Evolutionary conservation across 2,329 filamentous ascomycete species (phyloP), one percentile per base, ranked within the genome.

Genomic region (Helotiales sp.): DNA sequence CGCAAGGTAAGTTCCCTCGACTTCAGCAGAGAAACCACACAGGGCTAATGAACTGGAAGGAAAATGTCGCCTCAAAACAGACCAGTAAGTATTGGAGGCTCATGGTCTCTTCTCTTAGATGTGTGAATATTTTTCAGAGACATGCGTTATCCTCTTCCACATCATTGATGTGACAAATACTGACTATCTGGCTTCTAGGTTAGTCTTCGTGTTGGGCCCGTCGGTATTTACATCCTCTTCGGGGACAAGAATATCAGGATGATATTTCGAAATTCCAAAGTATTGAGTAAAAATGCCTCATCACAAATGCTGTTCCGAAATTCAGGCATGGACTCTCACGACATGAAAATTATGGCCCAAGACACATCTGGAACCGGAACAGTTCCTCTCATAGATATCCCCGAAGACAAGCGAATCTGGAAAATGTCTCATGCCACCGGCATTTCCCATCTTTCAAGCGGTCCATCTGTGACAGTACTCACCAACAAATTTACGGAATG

Each of bases 181-280:
- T 26, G 13, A 52, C 22, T 13, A 2, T 26, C n/a, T 6, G 30
- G 4, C 20, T 20, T 20, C 17, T 10, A 52, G 30, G 52, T 61
- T 17, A 37, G 43, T 22, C 54, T 70, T 6, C 52, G 59, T 24
- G 58, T 67, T 30, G 69, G 69, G 1, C 64, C 69, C 4, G 37
- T 69, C 20, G 49, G 54, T 7, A 67, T 70, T 6, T 70, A 69
- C 22, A 63, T 69, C 17, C 61, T 70, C 20, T 67, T 69, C 22
- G 69, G 69, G 8, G 45, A 66, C 7, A 70, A 69, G 49, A 70
- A 69, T 34, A 61, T 70, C 17, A 69, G 63, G 32, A 67, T 57
- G 61, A 63, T 70, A 5, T 70, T 69, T 49, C 63, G 57, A 22
- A 68, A 67, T 28, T 69, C 66, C 8, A 67, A 70, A 55, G 59